phyloP scores from a whole-genome alignment of 306 rosid species.

The Rosa rugosa region DNA sequence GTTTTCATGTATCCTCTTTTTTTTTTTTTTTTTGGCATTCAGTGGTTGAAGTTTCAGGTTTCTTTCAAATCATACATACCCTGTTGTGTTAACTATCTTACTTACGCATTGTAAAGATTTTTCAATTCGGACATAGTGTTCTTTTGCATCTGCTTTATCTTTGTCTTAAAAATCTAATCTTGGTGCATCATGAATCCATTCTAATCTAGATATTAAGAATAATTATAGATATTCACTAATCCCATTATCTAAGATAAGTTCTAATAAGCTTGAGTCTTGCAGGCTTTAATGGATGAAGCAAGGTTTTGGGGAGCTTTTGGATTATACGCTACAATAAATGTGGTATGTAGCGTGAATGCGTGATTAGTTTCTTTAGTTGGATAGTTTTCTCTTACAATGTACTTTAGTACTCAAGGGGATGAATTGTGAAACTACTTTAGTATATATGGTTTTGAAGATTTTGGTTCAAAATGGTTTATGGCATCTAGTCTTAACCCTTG shows the following conservation, averaged over 20 bases:
- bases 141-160: neutral
- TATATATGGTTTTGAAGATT: constrained; percentile 2
- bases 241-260: constrained; percentile 16
- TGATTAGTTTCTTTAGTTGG: neutral
- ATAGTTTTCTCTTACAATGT: neutral
- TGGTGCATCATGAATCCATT: constrained; percentile 1
- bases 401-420: constrained; percentile 1
- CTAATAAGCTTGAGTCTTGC: constrained; percentile 37
- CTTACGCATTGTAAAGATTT: neutral
- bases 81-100: neutral
- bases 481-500: neutral
- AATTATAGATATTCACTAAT: neutral
- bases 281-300: constrained; percentile 78
- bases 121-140: neutral
- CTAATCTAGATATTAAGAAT: neutral
- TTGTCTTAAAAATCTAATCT: neutral
- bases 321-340: constrained; percentile 60
- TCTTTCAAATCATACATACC: neutral
- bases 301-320: constrained; percentile 98
- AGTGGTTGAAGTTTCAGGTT: neutral
- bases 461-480: constrained; percentile 3
- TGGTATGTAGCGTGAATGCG: constrained; percentile 45
- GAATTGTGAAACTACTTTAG: constrained; percentile 32
- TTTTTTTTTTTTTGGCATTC: neutral
- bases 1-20: neutral